Evolutionary conservation across 2,329 filamentous ascomycete species (phyloP), one percentile per base, ranked within the genome.

Genomic region (Monilinia laxa): DNA sequence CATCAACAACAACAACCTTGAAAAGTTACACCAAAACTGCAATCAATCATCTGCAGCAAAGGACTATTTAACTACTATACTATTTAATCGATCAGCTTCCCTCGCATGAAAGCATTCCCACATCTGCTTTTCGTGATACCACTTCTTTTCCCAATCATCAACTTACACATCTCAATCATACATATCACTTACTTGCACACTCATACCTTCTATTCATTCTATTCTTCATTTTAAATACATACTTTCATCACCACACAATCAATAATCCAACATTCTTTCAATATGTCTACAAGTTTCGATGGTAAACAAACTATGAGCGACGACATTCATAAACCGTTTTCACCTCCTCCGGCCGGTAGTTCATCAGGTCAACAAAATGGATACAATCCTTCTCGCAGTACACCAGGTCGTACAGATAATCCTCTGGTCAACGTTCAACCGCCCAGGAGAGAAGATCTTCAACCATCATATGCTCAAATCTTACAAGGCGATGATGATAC

Each of bases 381-480:
- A 52, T 71, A 69, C 23, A 69, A 69, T 28, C 63, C 68, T 16
- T 38, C 69, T 45, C 67, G 71, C 18, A 49, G 52, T 25, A 67
- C 66, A 3, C 70, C 71, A 20, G 72, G 70, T 53, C 69, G 71
- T 40, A 66, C 57, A 53, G 76, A 77, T 54, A 73, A 75, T 64
- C 79, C 80, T 52, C 79, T 87, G 73, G 90, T 93, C 80, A 79
- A 81, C 4, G 93, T 97, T 58, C 85, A 93, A 76, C 93, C 92
- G 28, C 92, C 94, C 20, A 86, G 87, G 68, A 84, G 88, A 73
- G 91, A 93, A 72, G 94, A 97, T 75, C 84, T 98, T 31, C 89
- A 92, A 78, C 89, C 89, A 14, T 85, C 81, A 66, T 90, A 90
- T 78, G 89, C 89, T 3, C 83, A 87, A 70, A 81, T 82, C 58